These are phyloP conservation scores for Sclerotinia spermophila DNA, from an alignment of 2,329 filamentous ascomycete species.

Conservation along the genomic window DNA sequence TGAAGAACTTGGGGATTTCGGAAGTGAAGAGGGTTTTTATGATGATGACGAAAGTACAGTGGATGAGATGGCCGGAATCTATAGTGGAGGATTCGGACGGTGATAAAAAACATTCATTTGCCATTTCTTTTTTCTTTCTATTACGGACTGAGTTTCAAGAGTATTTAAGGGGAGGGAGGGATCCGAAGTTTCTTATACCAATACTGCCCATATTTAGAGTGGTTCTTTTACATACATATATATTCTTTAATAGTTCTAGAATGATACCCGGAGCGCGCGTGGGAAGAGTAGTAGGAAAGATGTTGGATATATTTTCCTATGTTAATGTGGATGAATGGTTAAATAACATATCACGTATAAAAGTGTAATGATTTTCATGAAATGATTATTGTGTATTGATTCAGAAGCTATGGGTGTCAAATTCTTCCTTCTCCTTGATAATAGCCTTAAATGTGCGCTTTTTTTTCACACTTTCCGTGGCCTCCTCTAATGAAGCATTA, in stretches of 20 bases:
- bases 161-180: neutral
- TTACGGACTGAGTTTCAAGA: neutral
- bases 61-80: constrained; percentile 21
- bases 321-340: constrained; percentile 1
- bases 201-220: neutral
- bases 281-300: neutral
- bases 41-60: constrained; percentile 37
- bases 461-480: no score
- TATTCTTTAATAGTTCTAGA: constrained; percentile 15
- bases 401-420: no score
- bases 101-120: neutral
- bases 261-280: constrained; percentile 15
- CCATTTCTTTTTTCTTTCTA: neutral
- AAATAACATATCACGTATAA: neutral
- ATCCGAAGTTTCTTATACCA: neutral
- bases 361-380: no score
- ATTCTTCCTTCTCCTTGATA: no score
- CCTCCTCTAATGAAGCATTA: no score
- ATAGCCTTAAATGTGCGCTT: no score
- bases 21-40: constrained; percentile 37
- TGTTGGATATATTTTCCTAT: neutral
- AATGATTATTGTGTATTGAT: neutral
- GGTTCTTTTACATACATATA: constrained; percentile 11
- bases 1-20: constrained; percentile 15
- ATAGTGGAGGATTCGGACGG: constrained; percentile 17